phyloP scores from a whole-genome alignment of 495 filamentous ascomycete genomes.

The Aspergillus taichungensis region DNA sequence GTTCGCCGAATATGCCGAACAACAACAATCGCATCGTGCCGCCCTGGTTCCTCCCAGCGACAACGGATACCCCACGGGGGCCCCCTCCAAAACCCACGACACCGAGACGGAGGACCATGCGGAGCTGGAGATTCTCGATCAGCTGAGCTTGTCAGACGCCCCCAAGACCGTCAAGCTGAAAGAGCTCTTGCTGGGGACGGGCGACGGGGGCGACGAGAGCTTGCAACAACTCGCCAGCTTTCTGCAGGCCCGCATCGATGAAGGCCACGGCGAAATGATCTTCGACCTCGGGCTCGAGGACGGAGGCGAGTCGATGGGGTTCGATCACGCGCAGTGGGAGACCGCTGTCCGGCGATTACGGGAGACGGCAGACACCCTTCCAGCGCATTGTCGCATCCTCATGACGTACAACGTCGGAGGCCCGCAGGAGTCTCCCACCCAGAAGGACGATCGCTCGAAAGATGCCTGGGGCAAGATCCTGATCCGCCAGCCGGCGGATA shows the following conservation, averaged over 20 bases:
- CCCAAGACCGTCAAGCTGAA: constrained; percentile 60
- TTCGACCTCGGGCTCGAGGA: constrained; percentile 92
- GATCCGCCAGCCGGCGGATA: constrained; percentile 63
- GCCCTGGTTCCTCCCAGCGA: constrained; percentile 30
- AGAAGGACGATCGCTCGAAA: constrained; percentile 50
- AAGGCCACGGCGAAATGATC: constrained; percentile 83
- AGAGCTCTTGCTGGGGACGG: constrained; percentile 61
- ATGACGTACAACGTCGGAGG: constrained; percentile 85
- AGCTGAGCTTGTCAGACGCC: constrained; percentile 70
- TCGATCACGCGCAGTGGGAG: constrained; percentile 72
- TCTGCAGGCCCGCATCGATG: constrained; percentile 59
- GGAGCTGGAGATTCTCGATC: constrained; percentile 88
- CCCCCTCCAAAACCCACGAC: constrained; percentile 28
- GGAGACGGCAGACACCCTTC: constrained; percentile 53
- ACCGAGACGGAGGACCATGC: constrained; percentile 54
- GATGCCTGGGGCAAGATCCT: constrained; percentile 74
- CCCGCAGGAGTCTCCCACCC: constrained; percentile 55
- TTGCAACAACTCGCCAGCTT: constrained; percentile 51
- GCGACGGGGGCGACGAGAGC: constrained; percentile 50
- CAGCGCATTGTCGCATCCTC: constrained; percentile 69
- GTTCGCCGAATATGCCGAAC: constrained; percentile 95
- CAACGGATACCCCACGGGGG: constrained; percentile 36
- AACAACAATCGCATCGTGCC: constrained; percentile 71
- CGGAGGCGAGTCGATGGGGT: constrained; percentile 81
- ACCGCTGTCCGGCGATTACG: constrained; percentile 59